Percentiles rank a stretch among this genome's conserved stretches.
These are phyloP conservation scores for Sugiyamaella chiloensis DNA, from an alignment of 805 yeast genomes.

Conservation along the genomic window DNA sequence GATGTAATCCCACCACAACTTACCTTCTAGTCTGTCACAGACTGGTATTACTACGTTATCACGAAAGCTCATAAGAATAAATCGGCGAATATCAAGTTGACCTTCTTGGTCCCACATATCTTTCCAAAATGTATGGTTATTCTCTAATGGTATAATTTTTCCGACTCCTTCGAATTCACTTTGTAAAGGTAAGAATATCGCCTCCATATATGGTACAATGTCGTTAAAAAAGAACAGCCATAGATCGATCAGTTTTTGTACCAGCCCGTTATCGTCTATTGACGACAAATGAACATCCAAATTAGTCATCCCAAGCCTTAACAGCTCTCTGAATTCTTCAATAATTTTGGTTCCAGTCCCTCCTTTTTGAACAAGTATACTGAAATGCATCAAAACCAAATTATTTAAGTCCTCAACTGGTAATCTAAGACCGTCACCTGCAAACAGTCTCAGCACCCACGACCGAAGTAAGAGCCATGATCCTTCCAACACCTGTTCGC, in stretches of 20 bases:
- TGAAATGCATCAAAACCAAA: constrained; percentile 42
- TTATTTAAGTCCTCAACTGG: constrained; percentile 59
- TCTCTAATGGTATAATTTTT: constrained; percentile 36
- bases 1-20: not conserved
- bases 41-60: constrained; percentile 36
- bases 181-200: constrained; percentile 59
- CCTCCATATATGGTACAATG: constrained; percentile 56
- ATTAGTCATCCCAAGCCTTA: constrained; percentile 41
- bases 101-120: constrained; percentile 25
- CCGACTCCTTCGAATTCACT: constrained; percentile 47
- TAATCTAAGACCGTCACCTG: constrained; percentile 45
- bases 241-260: constrained; percentile 36
- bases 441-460: constrained; percentile 46
- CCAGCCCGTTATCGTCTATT: constrained; percentile 30
- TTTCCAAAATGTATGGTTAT: constrained; percentile 37
- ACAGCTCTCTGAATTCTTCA: constrained; percentile 45
- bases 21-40: constrained; percentile 24
- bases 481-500: constrained; percentile 41
- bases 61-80: constrained; percentile 35
- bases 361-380: constrained; percentile 38
- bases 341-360: constrained; percentile 39
- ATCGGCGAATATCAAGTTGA: constrained; percentile 27
- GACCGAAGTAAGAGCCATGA: constrained; percentile 48
- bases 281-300: constrained; percentile 23
- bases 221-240: constrained; percentile 60